phyloP scores from a whole-genome alignment of 106 monocot species.

The Apostasia ramifera region DNA sequence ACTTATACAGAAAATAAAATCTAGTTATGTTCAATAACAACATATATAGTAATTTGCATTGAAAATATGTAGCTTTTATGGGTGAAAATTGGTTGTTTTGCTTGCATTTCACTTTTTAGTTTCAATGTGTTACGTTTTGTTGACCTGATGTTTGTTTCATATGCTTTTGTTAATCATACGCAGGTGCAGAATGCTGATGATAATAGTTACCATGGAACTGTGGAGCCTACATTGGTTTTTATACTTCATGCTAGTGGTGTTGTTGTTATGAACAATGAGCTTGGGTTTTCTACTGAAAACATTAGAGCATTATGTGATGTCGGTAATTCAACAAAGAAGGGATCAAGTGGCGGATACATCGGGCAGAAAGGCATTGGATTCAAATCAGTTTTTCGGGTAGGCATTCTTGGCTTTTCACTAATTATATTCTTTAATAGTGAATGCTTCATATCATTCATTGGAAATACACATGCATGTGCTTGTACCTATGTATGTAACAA shows the following conservation, averaged over 20 bases:
- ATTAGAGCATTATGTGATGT: conserved; percentile 63
- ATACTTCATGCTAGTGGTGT: conserved; percentile 41
- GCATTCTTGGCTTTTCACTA: neutral
- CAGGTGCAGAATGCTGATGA: conserved; percentile 78
- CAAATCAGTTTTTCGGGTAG: conserved; percentile 68
- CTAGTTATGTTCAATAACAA: no score
- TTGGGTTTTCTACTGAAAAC: conserved; percentile 44
- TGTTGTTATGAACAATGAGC: conserved; percentile 51
- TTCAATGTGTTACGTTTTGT: no score
- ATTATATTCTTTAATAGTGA: no score
- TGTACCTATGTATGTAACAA: no score
- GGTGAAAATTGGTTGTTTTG: no score
- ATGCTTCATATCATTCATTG: no score
- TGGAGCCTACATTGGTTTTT: conserved; percentile 43
- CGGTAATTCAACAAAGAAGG: conserved; percentile 62
- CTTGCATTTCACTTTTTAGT: no score
- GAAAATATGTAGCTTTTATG: no score
- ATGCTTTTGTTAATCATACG: neutral
- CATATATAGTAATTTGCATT: no score
- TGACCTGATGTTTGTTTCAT: no score
- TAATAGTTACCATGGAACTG: conserved; percentile 34
- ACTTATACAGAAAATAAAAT: no score
- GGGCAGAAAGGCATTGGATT: conserved; percentile 68
- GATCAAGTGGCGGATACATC: conserved; percentile 45
- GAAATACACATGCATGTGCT: no score